Conservation (phyloP, 73 alveolate species). For the Paramecium sexaurelia region DNA sequence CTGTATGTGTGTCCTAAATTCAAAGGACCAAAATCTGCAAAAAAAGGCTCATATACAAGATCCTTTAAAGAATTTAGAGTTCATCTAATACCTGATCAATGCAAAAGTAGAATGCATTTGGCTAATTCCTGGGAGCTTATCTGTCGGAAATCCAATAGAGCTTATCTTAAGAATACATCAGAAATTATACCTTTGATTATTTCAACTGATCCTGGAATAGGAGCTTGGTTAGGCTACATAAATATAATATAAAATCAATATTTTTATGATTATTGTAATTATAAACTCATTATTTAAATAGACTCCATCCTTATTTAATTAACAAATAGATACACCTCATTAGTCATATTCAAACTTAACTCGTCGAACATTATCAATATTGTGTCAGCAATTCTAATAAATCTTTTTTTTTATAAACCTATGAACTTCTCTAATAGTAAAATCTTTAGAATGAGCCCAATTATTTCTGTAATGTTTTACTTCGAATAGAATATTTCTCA, state of each 20-base stretch:
- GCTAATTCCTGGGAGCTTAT: conserved; percentile 81
- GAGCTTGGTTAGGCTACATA: not conserved
- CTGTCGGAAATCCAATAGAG: conserved; percentile 88
- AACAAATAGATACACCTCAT: not conserved
- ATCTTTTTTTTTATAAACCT: not conserved
- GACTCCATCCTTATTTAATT: conserved; percentile 36
- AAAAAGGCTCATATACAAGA: conserved; percentile 92
- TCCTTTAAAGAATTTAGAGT: conserved; percentile 61
- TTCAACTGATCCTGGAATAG: conserved; percentile 64
- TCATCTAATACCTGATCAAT: conserved; percentile 76
- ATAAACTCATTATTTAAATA: conserved; percentile 19
- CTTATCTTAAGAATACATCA: conserved; percentile 60
- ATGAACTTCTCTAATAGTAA: conserved; percentile 32
- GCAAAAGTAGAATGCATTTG: conserved; percentile 89
- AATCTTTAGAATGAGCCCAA: conserved; percentile 57
- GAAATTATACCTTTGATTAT: conserved; percentile 53
- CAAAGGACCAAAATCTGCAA: conserved; percentile 96
- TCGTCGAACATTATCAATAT: conserved; percentile 39
- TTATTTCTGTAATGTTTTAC: conserved; percentile 32
- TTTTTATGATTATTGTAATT: not conserved
- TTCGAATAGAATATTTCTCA: conserved; percentile 40
- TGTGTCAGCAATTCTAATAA: conserved; percentile 37
- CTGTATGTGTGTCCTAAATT: conserved; percentile 86
- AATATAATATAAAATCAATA: not conserved
- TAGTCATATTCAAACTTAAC: not conserved